Base-by-base conservation (phyloP, 352 stramenopile species). In the Peronosclerospora sorghi region DNA sequence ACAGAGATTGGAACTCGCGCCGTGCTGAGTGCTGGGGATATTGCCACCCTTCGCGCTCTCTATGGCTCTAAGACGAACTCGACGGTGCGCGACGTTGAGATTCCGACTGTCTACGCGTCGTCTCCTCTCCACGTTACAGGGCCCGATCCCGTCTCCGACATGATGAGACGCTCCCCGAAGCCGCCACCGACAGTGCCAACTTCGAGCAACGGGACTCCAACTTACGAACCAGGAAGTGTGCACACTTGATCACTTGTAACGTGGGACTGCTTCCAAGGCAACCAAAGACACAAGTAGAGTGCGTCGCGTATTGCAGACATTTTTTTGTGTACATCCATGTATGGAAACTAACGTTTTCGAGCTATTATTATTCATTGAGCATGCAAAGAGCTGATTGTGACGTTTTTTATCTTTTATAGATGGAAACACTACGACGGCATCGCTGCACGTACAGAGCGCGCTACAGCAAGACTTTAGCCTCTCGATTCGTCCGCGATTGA, bases 11-110 rank as follows among this genome's bases (percentile, higher is more conserved):
- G 75, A 12, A 65, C 73, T 24, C 65, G 70, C 12, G 51, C 58
- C 0, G 47, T 65, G 40, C 59, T 88, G 0, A 88, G 75, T 35
- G 50, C 60, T 4, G 68, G 73, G 1, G 75, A 88, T 48, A 59
- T 86, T 24, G 61, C 65, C 30, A 82, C 59, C n/a, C 72, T 86
- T 7, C 72, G 77, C 24, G 49, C 48, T 7, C 57, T 86, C 5
- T 86, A 86, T 28, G 74, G 73, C 23, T 65, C 51, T 3, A 65
- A 51, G 17, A 38, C 58, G 5, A 61, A 75, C 37, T 37, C 32
- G 2, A 62, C 14, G 5, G 65, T 46, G 5, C 18, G 32, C 13
- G 55, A 70, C 14, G 51, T 78, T 5, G 38, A 48, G 20, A 69
- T 78, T 15, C 56, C 62, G 2, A 64, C 29, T 14, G 20, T 68